These are phyloP conservation scores for Gypsophila paniculata DNA, from an alignment of 179 eudicot species.

Conservation along the genomic window DNA sequence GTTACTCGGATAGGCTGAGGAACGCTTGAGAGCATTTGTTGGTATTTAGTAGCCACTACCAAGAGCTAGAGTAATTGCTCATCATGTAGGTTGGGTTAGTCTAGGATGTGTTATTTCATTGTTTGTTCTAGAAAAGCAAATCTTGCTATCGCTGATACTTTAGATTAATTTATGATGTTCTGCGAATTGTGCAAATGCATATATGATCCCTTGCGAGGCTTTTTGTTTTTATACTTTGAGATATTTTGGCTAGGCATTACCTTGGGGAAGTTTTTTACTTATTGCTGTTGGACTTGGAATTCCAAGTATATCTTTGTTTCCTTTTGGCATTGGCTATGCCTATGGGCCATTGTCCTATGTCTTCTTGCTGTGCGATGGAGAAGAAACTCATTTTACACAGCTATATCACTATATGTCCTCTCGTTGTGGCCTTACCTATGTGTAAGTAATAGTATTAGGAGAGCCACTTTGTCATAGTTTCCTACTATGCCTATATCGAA, in stretches of 20 bases:
- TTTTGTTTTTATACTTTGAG: not conserved
- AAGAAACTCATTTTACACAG: not conserved
- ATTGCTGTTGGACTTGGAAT: not conserved
- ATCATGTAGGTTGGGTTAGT: not conserved
- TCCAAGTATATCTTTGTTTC: too few relatives aligned
- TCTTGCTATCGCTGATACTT: not conserved
- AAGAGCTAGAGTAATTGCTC: not conserved
- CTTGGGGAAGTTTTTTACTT: not conserved
- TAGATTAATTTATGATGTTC: not conserved
- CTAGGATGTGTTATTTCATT: not conserved
- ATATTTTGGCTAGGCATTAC: too few relatives aligned
- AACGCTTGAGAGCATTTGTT: not conserved
- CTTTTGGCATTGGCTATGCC: not conserved
- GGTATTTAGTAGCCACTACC: not conserved
- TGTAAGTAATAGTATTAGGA: too few relatives aligned
- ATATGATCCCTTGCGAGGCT: not conserved
- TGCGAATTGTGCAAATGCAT: not conserved
- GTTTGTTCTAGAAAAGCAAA: not conserved
- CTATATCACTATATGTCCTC: not conserved
- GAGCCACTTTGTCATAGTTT: too few relatives aligned
- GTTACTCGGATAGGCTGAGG: not conserved
- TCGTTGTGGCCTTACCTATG: too few relatives aligned
- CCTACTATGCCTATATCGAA: too few relatives aligned
- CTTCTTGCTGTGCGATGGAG: not conserved
- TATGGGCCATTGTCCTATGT: not conserved